These are phyloP conservation scores for Juglanconis sp. DNA, from an alignment of 2,329 filamentous ascomycete genomes.

Conservation along the genomic window DNA sequence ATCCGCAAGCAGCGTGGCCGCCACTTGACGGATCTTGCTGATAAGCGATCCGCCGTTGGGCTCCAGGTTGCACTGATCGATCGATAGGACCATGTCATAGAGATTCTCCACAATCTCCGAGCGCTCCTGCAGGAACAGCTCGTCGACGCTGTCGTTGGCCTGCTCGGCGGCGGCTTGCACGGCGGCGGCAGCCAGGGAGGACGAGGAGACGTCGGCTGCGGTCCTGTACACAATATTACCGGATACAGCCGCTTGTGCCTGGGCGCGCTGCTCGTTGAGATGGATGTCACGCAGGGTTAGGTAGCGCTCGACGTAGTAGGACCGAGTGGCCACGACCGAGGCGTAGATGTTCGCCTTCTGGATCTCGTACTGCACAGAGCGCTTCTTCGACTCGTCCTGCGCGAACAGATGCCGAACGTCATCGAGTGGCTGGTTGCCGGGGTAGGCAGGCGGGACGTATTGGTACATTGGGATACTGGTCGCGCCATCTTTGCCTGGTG, in stretches of 20 bases:
- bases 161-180: conserved; percentile 41
- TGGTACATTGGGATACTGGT: conserved; percentile 45
- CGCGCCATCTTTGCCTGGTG: conserved; percentile 27
- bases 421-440: conserved; percentile 42
- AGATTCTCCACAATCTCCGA: conserved; percentile 80
- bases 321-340: conserved; percentile 76
- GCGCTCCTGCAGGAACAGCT: conserved; percentile 69
- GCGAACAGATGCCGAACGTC: conserved; percentile 50
- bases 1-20: conserved; percentile 70
- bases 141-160: conserved; percentile 61
- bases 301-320: conserved; percentile 83
- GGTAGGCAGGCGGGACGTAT: conserved; percentile 51
- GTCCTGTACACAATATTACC: conserved; percentile 33
- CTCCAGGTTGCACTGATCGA: conserved; percentile 83
- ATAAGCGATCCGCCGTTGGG: conserved; percentile 64
- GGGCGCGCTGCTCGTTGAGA: conserved; percentile 41
- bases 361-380: conserved; percentile 75
- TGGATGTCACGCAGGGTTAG: conserved; percentile 71
- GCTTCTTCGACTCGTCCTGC: conserved; percentile 46
- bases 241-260: conserved; percentile 30
- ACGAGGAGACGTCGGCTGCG: conserved; percentile 25
- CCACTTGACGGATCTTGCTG: conserved; percentile 81
- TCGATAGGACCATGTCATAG: conserved; percentile 68
- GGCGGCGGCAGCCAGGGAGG: conserved; percentile 32
- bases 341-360: conserved; percentile 89